phyloP scores from a whole-genome alignment of 2,329 filamentous ascomycete species.

The Leptographium wingfieldii region DNA sequence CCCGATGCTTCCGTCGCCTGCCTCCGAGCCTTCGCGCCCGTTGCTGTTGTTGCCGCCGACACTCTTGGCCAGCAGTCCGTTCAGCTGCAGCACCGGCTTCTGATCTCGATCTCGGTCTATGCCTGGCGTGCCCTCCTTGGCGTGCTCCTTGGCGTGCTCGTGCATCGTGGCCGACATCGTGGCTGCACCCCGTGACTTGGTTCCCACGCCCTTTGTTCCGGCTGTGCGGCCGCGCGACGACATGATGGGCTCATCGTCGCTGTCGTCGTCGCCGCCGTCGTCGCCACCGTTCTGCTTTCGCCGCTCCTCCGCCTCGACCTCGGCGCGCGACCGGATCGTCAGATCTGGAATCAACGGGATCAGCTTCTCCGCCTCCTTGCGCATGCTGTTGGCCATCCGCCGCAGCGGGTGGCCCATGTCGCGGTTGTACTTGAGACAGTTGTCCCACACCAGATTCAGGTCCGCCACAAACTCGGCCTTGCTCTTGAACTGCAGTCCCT shows the following conservation, averaged over 20 bases:
- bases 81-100: conserved; percentile 59
- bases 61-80: conserved; percentile 44
- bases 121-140: conserved; percentile 67
- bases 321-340: conserved; percentile 75
- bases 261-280: conserved; percentile 75
- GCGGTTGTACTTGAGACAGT: conserved; percentile 91
- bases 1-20: conserved; percentile 68
- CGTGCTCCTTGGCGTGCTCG: conserved; percentile 57
- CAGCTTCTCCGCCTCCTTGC: conserved; percentile 93
- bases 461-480: conserved; percentile 93
- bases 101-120: conserved; percentile 35
- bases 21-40: conserved; percentile 61
- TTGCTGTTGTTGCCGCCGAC: too few species aligned
- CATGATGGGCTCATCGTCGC: conserved; percentile 97
- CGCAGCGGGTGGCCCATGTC: conserved; percentile 77
- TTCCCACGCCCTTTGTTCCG: conserved; percentile 60
- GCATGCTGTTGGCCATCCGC: conserved; percentile 91
- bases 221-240: conserved; percentile 87
- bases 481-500: conserved; percentile 64
- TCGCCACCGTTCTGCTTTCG: conserved; percentile 77
- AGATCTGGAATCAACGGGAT: conserved; percentile 92
- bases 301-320: conserved; percentile 81
- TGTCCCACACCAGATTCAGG: conserved; percentile 90
- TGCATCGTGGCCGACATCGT: conserved; percentile 16
- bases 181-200: conserved; percentile 43